phyloP scores from a whole-genome alignment of 345 rosid genomes.

The Pistacia integerrima region DNA sequence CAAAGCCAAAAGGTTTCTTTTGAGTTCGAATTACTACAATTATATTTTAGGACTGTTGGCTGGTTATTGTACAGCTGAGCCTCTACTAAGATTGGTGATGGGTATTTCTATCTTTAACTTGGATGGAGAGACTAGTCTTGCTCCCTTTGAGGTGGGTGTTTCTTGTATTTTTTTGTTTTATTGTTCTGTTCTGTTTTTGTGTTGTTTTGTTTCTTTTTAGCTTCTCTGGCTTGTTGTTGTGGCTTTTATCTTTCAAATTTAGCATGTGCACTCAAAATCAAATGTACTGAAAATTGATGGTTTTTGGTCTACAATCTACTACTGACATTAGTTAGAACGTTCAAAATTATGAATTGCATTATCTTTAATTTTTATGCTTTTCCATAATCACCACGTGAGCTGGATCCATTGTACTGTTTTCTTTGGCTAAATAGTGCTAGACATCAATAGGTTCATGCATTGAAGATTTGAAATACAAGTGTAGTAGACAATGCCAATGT shows the following conservation, averaged over 20 bases:
- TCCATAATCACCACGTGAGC: not conserved
- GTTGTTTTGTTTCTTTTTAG: not conserved
- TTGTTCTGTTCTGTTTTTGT: too few species aligned
- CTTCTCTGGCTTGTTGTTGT: not conserved
- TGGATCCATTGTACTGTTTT: not conserved
- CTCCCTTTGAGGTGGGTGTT: conserved; percentile 81
- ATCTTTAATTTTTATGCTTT: not conserved
- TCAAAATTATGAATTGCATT: not conserved
- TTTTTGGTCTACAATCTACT: not conserved
- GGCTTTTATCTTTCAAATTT: not conserved
- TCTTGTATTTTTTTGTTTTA: not conserved
- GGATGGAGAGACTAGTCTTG: conserved; percentile 54
- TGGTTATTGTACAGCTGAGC: conserved; percentile 68
- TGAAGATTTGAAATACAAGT: not conserved
- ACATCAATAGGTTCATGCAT: not conserved
- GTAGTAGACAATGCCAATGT: conserved; percentile 2
- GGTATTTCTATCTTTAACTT: conserved; percentile 62
- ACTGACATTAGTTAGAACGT: not conserved
- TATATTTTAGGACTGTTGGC: conserved; percentile 62
- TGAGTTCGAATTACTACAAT: conserved; percentile 67
- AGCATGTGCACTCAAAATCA: not conserved
- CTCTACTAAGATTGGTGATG: conserved; percentile 69
- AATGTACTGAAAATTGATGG: not conserved
- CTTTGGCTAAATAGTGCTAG: not conserved
- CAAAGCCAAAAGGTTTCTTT: conserved; percentile 58